These are phyloP conservation scores for Dendrobium officinale DNA, from an alignment of 106 monocot genomes.

Conservation along the genomic window DNA sequence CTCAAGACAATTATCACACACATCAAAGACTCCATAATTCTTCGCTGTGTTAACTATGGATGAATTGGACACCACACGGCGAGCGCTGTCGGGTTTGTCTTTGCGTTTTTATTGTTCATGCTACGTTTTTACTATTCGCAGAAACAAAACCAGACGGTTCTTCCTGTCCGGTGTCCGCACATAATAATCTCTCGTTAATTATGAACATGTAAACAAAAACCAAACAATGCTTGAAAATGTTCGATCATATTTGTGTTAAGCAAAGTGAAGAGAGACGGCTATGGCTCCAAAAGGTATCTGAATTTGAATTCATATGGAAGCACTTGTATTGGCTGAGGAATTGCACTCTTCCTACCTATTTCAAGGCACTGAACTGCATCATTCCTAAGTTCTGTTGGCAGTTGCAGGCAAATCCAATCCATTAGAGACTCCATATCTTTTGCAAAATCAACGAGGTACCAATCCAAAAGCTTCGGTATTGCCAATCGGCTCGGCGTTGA, in stretches of 20 bases:
- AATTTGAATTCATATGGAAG: conserved; percentile 27
- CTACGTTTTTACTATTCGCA: too few relatives aligned
- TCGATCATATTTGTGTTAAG: neutral
- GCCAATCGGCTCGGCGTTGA: conserved; percentile 41
- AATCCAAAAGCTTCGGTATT: conserved; percentile 85
- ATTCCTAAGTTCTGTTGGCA: conserved; percentile 41
- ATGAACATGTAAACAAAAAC: conserved; percentile 14
- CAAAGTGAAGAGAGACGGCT: neutral
- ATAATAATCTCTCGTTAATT: neutral
- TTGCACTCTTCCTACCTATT: conserved; percentile 3
- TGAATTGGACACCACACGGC: too few relatives aligned
- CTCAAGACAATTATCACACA: too few relatives aligned
- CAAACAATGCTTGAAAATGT: neutral
- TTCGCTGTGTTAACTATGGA: conserved; percentile 12
- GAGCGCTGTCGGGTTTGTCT: too few relatives aligned
- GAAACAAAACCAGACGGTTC: too few relatives aligned
- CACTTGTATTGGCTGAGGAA: conserved; percentile 15
- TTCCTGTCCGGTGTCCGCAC: too few relatives aligned
- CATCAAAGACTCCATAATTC: too few relatives aligned
- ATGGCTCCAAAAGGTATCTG: conserved; percentile 22
- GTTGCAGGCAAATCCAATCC: conserved; percentile 88
- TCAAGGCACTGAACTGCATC: conserved; percentile 45
- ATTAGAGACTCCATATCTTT: conserved; percentile 80
- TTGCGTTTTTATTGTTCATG: too few relatives aligned
- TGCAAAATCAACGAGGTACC: conserved; percentile 89